Conservation (phyloP, 345 rosid genomes). For the Eucalyptus pauciflora region DNA sequence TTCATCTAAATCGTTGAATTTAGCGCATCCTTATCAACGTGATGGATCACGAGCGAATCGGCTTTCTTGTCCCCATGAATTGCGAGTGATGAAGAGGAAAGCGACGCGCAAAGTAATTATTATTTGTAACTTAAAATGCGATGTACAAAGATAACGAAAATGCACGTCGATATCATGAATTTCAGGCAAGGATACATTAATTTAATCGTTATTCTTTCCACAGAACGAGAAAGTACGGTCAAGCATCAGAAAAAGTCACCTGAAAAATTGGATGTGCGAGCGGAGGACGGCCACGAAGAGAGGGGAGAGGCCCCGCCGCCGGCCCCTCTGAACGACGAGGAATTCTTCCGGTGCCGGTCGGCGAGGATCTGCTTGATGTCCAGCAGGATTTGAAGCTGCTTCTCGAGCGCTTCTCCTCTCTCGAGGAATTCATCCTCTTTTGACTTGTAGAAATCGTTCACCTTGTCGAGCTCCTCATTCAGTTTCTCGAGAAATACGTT, state of each 20-base stretch:
- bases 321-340: background rate
- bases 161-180: background rate
- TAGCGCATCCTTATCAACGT: background rate
- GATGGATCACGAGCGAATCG: background rate
- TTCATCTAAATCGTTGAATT: background rate
- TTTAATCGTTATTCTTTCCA: background rate
- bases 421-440: conserved; percentile 73
- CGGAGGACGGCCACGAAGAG: conserved; percentile 32
- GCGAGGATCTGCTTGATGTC: conserved; percentile 56
- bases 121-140: background rate
- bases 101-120: background rate
- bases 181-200: background rate
- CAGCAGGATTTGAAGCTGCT: conserved; percentile 59
- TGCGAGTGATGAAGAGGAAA: background rate
- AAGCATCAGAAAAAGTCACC: conserved; percentile 19
- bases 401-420: conserved; percentile 71
- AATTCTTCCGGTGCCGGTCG: conserved; percentile 36
- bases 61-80: background rate
- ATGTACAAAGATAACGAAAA: background rate
- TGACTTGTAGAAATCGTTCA: conserved; percentile 61
- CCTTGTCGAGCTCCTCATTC: conserved; percentile 72
- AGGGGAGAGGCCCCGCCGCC: background rate
- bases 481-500: conserved; percentile 50
- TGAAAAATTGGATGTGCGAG: conserved; percentile 48
- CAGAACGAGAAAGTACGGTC: background rate